Evolutionary conservation across 495 filamentous ascomycete species (phyloP).

Genomic region (Aspergillus asperescens): DNA sequence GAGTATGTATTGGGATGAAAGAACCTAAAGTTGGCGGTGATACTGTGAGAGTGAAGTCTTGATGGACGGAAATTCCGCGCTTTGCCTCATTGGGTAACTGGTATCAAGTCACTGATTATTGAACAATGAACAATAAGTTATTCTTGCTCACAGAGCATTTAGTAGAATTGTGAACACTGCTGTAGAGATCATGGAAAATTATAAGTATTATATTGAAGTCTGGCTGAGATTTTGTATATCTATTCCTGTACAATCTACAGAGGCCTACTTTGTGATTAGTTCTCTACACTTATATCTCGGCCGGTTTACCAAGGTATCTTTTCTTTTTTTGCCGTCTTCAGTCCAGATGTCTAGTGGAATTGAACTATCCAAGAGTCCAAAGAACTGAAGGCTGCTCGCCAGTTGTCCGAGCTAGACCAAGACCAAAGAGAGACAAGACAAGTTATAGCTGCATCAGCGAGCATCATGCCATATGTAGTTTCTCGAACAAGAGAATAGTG

Average conservation of each 20-base stretch:
- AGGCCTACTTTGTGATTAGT: not conserved
- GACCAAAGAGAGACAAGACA: not conserved
- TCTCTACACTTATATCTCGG: not conserved
- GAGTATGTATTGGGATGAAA: not conserved
- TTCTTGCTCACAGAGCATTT: no score
- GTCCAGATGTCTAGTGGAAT: conserved; percentile 1
- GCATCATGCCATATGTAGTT: not conserved
- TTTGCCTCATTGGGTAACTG: conserved; percentile 33
- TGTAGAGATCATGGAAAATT: not conserved
- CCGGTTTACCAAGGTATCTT: not conserved
- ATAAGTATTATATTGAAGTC: not conserved
- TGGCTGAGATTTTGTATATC: not conserved
- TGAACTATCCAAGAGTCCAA: conserved; percentile 2
- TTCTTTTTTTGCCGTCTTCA: not conserved
- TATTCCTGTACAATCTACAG: not conserved
- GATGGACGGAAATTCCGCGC: conserved; percentile 15
- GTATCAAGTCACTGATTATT: not conserved
- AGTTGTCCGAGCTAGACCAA: not conserved
- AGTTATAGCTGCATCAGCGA: not conserved
- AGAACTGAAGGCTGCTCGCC: not conserved
- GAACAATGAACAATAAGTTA: no score
- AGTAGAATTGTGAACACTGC: not conserved
- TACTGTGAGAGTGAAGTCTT: conserved; percentile 4
- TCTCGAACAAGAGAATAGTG: conserved; percentile 3
- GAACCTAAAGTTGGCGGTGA: conserved; percentile 6